Percentiles rank a stretch among this genome's conserved stretches.
phyloP scores from a whole-genome alignment of 805 yeast species.

The Komagataella pseudopastoris region DNA sequence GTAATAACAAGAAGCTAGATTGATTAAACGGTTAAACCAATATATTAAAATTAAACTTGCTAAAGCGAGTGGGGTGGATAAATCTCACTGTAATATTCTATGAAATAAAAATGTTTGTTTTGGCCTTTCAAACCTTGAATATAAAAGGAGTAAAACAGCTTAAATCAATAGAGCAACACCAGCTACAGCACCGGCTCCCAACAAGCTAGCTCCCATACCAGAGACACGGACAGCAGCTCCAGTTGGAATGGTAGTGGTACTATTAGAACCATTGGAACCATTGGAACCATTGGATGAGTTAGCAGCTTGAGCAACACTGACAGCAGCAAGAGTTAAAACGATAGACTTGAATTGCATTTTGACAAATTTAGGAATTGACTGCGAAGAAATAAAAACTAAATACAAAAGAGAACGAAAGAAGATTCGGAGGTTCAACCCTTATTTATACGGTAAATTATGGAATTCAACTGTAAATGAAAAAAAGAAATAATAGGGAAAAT shows the following conservation, averaged over 20 bases:
- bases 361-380: constrained; percentile 1
- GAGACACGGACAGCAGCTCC: constrained; percentile 25
- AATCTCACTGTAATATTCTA: not conserved
- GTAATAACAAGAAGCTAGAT: too few species aligned
- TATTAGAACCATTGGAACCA: constrained; percentile 30
- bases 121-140: not conserved
- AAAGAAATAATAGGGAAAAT: not conserved
- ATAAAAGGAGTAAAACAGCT: constrained; percentile 5
- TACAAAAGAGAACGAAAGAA: not conserved
- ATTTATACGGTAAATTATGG: not conserved
- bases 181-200: constrained; percentile 80
- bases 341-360: constrained; percentile 65
- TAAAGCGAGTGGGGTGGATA: not conserved
- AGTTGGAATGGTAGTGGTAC: constrained; percentile 27
- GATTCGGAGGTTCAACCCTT: not conserved
- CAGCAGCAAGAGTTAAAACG: constrained; percentile 57
- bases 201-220: constrained; percentile 57
- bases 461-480: not conserved
- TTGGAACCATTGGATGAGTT: constrained; percentile 30
- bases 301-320: constrained; percentile 56
- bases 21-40: not conserved
- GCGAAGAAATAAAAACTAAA: not conserved
- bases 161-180: constrained; percentile 39
- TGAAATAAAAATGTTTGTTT: not conserved
- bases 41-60: not conserved